A percentile compares a stretch with the other conserved stretches of the same genome.
Conservation (phyloP, 371 early-diverging fungal species). For the Apophysomyces variabilis region DNA sequence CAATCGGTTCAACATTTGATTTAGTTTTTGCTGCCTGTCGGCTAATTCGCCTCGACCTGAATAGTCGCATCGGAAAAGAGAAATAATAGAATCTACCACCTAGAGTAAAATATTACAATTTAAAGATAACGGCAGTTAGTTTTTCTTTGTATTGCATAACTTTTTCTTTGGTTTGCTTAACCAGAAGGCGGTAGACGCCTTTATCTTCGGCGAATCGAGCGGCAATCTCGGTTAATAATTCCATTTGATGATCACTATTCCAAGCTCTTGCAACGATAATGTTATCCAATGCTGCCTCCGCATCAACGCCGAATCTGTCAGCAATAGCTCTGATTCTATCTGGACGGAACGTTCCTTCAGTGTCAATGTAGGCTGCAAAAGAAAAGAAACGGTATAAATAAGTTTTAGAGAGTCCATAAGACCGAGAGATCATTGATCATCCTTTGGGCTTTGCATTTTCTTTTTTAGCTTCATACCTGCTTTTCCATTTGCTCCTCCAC, state of each 20-base stretch:
- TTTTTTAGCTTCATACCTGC: conserved; percentile 34
- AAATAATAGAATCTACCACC: conserved; percentile 82
- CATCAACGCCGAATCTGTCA: conserved; percentile 74
- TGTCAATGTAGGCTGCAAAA: conserved; percentile 75
- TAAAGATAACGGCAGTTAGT: too few relatives aligned
- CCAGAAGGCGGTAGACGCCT: conserved; percentile 68
- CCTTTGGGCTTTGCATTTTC: background rate
- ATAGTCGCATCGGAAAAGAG: conserved; percentile 80
- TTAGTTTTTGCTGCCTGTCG: conserved; percentile 90
- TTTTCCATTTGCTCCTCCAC: conserved; percentile 77
- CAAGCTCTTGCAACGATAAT: conserved; percentile 78
- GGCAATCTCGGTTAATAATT: conserved; percentile 70
- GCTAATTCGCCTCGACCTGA: conserved; percentile 88
- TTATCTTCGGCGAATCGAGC: conserved; percentile 77
- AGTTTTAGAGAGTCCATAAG: too few relatives aligned
- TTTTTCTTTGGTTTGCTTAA: background rate
- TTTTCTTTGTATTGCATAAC: too few relatives aligned
- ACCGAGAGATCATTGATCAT: too few relatives aligned
- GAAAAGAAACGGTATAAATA: background rate
- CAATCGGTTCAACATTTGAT: conserved; percentile 79
- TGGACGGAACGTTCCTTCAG: conserved; percentile 84
- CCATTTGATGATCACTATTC: conserved; percentile 88
- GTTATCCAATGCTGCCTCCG: conserved; percentile 69
- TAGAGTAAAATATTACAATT: conserved; percentile 1
- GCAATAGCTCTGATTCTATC: conserved; percentile 80